Base-by-base conservation (phyloP, 1,139 yeast genomes). In the Debaryomyces sp. region DNA sequence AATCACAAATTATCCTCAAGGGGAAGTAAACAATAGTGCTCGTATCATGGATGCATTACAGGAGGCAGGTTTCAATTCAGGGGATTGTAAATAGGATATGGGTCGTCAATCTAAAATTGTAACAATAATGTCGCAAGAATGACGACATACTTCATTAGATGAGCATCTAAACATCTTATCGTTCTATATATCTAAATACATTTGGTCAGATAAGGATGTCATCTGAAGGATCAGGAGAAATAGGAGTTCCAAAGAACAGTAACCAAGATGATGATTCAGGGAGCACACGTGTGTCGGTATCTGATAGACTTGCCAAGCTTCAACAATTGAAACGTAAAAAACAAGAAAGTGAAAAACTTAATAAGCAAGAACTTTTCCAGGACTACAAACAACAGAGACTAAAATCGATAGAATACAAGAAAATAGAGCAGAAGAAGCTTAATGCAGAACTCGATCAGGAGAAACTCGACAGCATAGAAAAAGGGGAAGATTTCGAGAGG, bases 401-500 rank as follows among this genome's bases (percentile, higher is more conserved):
- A 26, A 45, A 45, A 41, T 44, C 59, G 8, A 18, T 50, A 10
- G 43, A 50, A 33, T 32, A 38, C 33, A 46, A 40, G 44, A 30
- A 48, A 33, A 27, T 46, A 9, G 50, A 50, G 21, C 41, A 37
- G 21, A 33, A 42, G 58, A 67, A n/a, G 80, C 29, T n/a, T 13
- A 33, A 27, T 35, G 40, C 44, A 9, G 46, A 41, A 17, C 34
- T 34, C 18, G 38, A 45, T 43, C 41, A 40, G n/a, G 41, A 40
- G 15, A 39, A 77, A 52, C 67, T 77, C 6, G 71, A 69, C 4
- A 64, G 65, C 50, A 49, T 64, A 8, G 72, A 69, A 13, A 64
- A 57, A 3, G 78, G 76, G 0, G 72, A 68, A 23, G 75, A 73
- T 43, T 67, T 63, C 50, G 77, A 75, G 22, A 63, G 82, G 15